phyloP scores from a whole-genome alignment of 148 eudicot genomes.

The Rhododendron ovatum region DNA sequence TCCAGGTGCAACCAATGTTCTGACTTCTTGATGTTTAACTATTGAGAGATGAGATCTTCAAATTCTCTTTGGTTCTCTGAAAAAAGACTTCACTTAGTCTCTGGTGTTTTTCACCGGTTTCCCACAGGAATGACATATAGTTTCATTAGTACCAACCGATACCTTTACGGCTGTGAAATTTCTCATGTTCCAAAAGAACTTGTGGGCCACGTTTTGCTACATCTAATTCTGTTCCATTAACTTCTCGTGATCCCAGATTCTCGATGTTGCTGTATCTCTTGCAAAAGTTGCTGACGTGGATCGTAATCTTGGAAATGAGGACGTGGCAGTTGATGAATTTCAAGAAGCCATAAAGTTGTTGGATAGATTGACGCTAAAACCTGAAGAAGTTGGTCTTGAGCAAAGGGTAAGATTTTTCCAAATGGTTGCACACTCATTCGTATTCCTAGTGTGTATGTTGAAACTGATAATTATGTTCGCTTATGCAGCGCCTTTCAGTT shows the following conservation, averaged over 20 bases:
- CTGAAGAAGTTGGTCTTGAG: constrained; percentile 62
- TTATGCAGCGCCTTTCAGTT: constrained; percentile 73
- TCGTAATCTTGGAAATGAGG: constrained; percentile 73
- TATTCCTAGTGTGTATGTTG: not conserved
- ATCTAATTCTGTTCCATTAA: not conserved
- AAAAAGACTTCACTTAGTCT: not conserved
- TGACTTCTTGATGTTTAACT: not conserved
- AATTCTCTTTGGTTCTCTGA: not conserved
- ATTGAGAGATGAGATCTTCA: constrained; percentile 1
- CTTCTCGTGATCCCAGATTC: constrained; percentile 37
- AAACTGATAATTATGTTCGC: not conserved
- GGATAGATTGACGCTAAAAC: constrained; percentile 48
- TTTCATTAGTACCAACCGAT: not conserved
- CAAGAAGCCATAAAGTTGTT: constrained; percentile 61
- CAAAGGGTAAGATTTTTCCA: constrained; percentile 59
- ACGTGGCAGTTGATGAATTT: constrained; percentile 62
- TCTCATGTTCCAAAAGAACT: not conserved
- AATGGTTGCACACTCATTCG: not conserved
- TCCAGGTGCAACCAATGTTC: not conserved
- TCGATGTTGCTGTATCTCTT: constrained; percentile 81
- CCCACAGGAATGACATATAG: not conserved
- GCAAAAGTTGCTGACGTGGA: constrained; percentile 99
- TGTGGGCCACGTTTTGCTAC: not conserved
- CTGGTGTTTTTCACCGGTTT: not conserved
- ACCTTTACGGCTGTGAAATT: not conserved